phyloP scores from a whole-genome alignment of 116 monocot species.

The Cymodocea nodosa region DNA sequence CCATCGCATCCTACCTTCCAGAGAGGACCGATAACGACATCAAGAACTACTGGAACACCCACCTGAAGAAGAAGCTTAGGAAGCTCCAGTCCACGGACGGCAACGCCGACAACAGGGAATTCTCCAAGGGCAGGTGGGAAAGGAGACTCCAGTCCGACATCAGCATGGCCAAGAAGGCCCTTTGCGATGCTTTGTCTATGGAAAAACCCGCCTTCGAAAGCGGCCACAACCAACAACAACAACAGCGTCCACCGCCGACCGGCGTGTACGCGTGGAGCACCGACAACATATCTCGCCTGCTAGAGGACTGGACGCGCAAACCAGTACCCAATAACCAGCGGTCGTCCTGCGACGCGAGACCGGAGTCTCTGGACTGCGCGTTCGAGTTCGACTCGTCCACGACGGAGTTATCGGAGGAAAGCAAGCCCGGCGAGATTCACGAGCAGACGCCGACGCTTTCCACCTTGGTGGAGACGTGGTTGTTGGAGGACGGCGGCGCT shows the following conservation, averaged over 20 bases:
- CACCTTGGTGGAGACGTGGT: constrained; percentile 74
- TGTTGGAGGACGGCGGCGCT: constrained; percentile 51
- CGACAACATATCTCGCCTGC: constrained; percentile 69
- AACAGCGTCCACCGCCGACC: neutral
- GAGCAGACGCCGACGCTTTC: constrained; percentile 26
- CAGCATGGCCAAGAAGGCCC: constrained; percentile 62
- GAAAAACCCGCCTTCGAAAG: constrained; percentile 13
- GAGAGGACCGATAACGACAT: constrained; percentile 94
- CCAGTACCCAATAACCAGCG: constrained; percentile 4
- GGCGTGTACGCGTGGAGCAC: constrained; percentile 54
- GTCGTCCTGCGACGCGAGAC: constrained; percentile 11
- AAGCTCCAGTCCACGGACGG: constrained; percentile 8
- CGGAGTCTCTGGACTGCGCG: constrained; percentile 1
- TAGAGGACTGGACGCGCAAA: constrained; percentile 52
- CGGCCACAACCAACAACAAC: neutral
- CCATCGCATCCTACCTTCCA: constrained; percentile 84
- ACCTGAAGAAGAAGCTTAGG: constrained; percentile 71
- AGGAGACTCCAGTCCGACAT: constrained; percentile 81
- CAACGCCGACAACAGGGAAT: neutral
- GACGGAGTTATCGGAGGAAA: constrained; percentile 27
- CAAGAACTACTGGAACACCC: constrained; percentile 98
- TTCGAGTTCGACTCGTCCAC: constrained; percentile 11
- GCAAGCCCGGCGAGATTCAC: constrained; percentile 5
- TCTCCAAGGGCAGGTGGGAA: constrained; percentile 83
- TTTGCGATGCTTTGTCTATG: constrained; percentile 55